A percentile compares a stretch with the other conserved stretches of the same genome.
These are phyloP conservation scores for Malus hybrid DNA, from an alignment of 331 rosid genomes.

Conservation along the genomic window DNA sequence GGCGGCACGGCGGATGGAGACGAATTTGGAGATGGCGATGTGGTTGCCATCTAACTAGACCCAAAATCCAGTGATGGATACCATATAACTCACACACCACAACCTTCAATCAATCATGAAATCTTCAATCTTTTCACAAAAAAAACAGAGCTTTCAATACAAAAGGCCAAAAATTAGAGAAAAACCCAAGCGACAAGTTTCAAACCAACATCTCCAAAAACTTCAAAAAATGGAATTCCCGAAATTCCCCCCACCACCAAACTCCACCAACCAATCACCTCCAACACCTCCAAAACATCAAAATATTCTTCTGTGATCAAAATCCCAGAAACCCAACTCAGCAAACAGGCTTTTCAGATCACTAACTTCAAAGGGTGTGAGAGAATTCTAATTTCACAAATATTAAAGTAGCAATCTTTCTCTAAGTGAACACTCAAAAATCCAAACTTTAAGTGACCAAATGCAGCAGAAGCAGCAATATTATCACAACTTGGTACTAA, in stretches of 20 bases:
- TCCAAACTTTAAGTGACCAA: constrained; percentile 3
- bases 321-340: constrained; percentile 9
- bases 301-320: background rate
- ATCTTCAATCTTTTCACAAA: background rate
- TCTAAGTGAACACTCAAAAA: background rate
- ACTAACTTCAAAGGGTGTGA: background rate
- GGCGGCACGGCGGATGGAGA: constrained; percentile 29
- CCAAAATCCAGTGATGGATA: constrained; percentile 2
- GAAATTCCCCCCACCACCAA: constrained; percentile 18
- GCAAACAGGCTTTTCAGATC: constrained; percentile 10
- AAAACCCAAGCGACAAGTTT: constrained; percentile 9
- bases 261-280: constrained; percentile 19
- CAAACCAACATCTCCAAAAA: constrained; percentile 20
- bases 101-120: constrained; percentile 1
- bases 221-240: constrained; percentile 16
- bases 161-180: constrained; percentile 5
- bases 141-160: background rate
- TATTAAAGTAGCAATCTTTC: background rate
- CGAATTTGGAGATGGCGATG: constrained; percentile 49
- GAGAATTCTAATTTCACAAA: background rate
- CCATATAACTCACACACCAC: background rate
- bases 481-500: background rate
- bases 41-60: constrained; percentile 41
- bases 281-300: background rate
- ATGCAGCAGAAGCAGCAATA: constrained; percentile 2